phyloP scores from a whole-genome alignment of 148 eudicot genomes.

The Bassia scoparia region DNA sequence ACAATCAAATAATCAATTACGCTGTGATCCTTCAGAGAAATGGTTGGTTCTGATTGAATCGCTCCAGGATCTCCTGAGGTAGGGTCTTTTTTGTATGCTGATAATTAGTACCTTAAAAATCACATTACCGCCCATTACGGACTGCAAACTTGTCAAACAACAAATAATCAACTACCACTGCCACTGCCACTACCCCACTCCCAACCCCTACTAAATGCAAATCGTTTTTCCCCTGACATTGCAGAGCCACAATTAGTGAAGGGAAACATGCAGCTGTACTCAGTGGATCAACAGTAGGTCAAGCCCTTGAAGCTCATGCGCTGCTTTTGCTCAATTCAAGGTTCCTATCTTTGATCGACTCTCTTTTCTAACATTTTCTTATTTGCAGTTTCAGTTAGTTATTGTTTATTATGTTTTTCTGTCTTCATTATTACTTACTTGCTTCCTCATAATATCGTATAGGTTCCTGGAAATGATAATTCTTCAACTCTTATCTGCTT shows the following conservation, averaged over 20 bases:
- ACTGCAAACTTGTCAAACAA: no score
- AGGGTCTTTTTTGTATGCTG: slow-evolving; percentile 7
- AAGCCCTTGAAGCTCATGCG: slow-evolving; percentile 99
- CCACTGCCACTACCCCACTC: no score
- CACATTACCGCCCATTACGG: no score
- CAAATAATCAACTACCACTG: no score
- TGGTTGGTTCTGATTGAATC: slow-evolving; percentile 94
- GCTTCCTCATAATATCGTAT: not conserved
- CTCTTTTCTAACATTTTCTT: not conserved
- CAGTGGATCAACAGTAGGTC: slow-evolving; percentile 97
- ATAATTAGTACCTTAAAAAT: not conserved
- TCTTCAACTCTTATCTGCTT: slow-evolving; percentile 75
- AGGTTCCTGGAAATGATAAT: slow-evolving; percentile 87
- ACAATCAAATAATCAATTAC: slow-evolving; percentile 91
- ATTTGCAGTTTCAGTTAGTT: not conserved
- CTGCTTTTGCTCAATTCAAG: slow-evolving; percentile 78
- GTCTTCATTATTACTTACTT: slow-evolving; percentile 3
- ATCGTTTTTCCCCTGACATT: not conserved
- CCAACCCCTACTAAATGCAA: not conserved
- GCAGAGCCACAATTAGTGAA: slow-evolving; percentile 89
- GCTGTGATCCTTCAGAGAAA: slow-evolving; percentile 84
- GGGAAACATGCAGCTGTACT: slow-evolving; percentile 89
- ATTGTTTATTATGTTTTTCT: not conserved
- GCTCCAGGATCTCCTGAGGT: slow-evolving; percentile 95
- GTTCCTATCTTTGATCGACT: slow-evolving; percentile 23